Conservation (phyloP, 208 protist genomes). For the Novymonas esmeraldas region DNA sequence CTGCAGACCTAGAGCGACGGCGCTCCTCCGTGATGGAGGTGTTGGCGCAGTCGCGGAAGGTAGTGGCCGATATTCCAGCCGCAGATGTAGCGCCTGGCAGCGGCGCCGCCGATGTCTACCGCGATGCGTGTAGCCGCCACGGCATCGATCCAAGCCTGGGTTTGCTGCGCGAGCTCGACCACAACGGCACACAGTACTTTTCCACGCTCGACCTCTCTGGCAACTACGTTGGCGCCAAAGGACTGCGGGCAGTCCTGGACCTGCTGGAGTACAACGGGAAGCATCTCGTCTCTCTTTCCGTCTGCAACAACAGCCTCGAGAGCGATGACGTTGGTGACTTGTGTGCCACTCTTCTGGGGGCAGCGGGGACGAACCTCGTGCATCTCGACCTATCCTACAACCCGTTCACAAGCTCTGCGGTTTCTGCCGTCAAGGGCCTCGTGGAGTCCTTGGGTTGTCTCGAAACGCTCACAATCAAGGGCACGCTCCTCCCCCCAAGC, state of each 20-base stretch:
- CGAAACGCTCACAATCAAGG: slow-evolving; percentile 25
- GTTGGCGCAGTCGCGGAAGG: slow-evolving; percentile 5
- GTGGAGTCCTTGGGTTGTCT: slow-evolving; percentile 12
- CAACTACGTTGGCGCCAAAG: slow-evolving; percentile 65
- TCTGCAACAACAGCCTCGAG: slow-evolving; percentile 60
- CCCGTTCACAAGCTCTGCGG: slow-evolving; percentile 33
- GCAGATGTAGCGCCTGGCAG: slow-evolving; percentile 2
- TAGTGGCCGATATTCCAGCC: not conserved
- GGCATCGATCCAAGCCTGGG: slow-evolving; percentile 37
- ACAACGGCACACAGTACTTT: slow-evolving; percentile 21
- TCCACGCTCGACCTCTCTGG: slow-evolving; percentile 46
- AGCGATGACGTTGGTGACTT: slow-evolving; percentile 47
- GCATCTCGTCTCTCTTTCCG: slow-evolving; percentile 32
- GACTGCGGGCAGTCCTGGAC: slow-evolving; percentile 45
- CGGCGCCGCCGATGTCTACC: slow-evolving; percentile 33
- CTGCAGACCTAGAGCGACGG: not conserved
- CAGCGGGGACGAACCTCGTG: slow-evolving; percentile 25
- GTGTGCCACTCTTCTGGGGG: slow-evolving; percentile 22
- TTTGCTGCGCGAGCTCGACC: slow-evolving; percentile 26
- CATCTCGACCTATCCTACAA: slow-evolving; percentile 57
- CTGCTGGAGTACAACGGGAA: slow-evolving; percentile 36
- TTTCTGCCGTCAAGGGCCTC: slow-evolving; percentile 26
- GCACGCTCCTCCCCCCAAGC: slow-evolving; percentile 16
- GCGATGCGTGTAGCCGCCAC: slow-evolving; percentile 22
- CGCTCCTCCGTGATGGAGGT: not conserved